Evolutionary conservation across 768 basidiomycete genomes (phyloP), one percentile per base, ranked within the genome.

Genomic region (Suillus ampliporus): DNA sequence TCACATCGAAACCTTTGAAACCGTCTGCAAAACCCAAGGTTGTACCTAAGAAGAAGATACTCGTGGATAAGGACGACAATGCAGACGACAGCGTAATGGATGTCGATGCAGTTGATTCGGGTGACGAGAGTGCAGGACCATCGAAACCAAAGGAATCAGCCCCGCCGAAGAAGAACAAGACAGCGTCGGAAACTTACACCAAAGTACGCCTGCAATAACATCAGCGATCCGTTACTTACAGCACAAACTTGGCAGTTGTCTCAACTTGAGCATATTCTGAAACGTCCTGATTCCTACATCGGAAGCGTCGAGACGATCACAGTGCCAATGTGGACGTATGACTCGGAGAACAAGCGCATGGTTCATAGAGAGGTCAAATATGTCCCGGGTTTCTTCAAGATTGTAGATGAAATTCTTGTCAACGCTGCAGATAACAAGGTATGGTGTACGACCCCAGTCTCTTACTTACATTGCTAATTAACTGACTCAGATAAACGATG

Each of bases 401-500:
- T 99, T 70, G 90, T 99, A 15, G 97, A 99, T 71, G 97, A 99
- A 79, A 99, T 99, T 71, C 82, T 99, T 3, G 97, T 99, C 69
- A 99, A 99, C 76, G 97, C 97, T 23, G 97, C 97, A 4, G 97
- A 99, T 75, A 97, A 99, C 80, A 99, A 99, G 89, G 97, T 93
- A 65, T 61, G 54, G 17, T 56, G 17, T 28, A 26, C 23, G 11
- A 28, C 11, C 5, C 26, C 11, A 26, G 82, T 75, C 10, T n/a
- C 15, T 43, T 52, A 3, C 57, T 51, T 19, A 26, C 14, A 9
- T 40, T 51, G 51, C 4, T 26, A 37, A 9, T 56, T n/a, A 21
- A 35, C 35, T 43, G 21, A 54, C 31, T 7, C 62, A 99, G 97
- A 92, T 97, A 70, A 98, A 97, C 67, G 97, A 99, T 74, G 57